These are phyloP conservation scores for Waltergamsia citrina DNA, from an alignment of 2,329 filamentous ascomycete species.

Conservation along the genomic window DNA sequence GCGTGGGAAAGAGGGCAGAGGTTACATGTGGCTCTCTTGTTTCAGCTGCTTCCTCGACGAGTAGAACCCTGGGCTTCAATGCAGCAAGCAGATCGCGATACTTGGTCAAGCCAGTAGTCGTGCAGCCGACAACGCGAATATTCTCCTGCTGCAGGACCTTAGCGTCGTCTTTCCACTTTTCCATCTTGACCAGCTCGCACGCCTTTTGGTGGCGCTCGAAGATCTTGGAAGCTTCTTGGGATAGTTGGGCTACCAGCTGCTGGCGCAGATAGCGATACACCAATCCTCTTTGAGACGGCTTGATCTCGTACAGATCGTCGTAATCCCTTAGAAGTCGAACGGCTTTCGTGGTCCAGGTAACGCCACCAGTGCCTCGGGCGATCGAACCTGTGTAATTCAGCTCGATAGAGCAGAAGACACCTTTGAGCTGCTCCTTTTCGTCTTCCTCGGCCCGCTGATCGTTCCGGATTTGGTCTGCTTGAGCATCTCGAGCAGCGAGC, in stretches of 20 bases:
- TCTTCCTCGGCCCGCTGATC: constrained; percentile 9
- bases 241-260: constrained; percentile 37
- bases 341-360: background rate
- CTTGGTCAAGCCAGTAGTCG: constrained; percentile 74
- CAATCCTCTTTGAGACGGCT: constrained; percentile 42
- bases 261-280: constrained; percentile 59
- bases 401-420: constrained; percentile 25
- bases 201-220: constrained; percentile 38
- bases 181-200: constrained; percentile 43
- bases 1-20: constrained; percentile 37
- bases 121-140: constrained; percentile 52
- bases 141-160: constrained; percentile 22
- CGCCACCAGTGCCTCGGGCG: no score
- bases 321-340: background rate
- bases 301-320: constrained; percentile 50
- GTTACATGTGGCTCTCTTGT: constrained; percentile 55
- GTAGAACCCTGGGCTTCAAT: constrained; percentile 54
- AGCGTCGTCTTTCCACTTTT: constrained; percentile 49
- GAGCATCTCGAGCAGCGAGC: no score
- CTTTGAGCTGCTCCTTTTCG: constrained; percentile 43
- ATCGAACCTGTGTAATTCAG: background rate
- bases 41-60: constrained; percentile 77
- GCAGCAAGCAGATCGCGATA: constrained; percentile 62
- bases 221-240: constrained; percentile 17
- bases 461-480: no score